Conservation (phyloP, 495 filamentous ascomycete genomes). For the Aspergillus hancockii region DNA sequence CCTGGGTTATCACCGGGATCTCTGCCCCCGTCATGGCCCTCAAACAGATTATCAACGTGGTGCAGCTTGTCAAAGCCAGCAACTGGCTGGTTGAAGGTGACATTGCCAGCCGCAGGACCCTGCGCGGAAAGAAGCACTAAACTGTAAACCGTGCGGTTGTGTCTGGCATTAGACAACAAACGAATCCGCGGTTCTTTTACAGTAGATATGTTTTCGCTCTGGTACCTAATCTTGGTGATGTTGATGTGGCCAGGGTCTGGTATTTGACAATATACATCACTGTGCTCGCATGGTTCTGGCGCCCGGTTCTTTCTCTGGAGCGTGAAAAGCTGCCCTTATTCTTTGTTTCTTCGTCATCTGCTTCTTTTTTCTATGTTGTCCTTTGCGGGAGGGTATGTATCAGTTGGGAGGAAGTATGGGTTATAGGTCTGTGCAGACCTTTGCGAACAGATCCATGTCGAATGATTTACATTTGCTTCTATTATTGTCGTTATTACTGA, state of each 20-base stretch:
- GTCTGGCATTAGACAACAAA: not conserved
- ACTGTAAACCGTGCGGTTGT: not conserved
- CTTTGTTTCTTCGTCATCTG: constrained; percentile 10
- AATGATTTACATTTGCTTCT: constrained; percentile 3
- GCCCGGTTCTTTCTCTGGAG: constrained; percentile 37
- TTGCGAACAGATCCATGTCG: constrained; percentile 1
- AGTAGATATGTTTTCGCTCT: constrained; percentile 4
- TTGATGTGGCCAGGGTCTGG: not conserved
- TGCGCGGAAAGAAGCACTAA: constrained; percentile 32
- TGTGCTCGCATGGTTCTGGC: constrained; percentile 40
- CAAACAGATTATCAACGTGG: constrained; percentile 92
- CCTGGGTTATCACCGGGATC: constrained; percentile 85
- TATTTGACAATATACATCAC: not conserved
- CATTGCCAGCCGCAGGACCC: constrained; percentile 34
- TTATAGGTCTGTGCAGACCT: constrained; percentile 3
- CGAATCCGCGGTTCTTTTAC: not conserved
- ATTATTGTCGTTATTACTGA: constrained; percentile 3
- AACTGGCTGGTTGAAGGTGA: constrained; percentile 92
- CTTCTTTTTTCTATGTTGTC: not conserved
- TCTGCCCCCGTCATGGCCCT: constrained; percentile 81
- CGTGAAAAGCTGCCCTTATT: constrained; percentile 12
- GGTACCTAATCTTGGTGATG: constrained; percentile 2
- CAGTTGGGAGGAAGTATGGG: constrained; percentile 13
- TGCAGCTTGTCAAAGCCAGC: constrained; percentile 93
- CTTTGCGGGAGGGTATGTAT: not conserved